Evolutionary conservation across 768 basidiomycete species (phyloP).

Genomic region (Tricholoma sp.): DNA sequence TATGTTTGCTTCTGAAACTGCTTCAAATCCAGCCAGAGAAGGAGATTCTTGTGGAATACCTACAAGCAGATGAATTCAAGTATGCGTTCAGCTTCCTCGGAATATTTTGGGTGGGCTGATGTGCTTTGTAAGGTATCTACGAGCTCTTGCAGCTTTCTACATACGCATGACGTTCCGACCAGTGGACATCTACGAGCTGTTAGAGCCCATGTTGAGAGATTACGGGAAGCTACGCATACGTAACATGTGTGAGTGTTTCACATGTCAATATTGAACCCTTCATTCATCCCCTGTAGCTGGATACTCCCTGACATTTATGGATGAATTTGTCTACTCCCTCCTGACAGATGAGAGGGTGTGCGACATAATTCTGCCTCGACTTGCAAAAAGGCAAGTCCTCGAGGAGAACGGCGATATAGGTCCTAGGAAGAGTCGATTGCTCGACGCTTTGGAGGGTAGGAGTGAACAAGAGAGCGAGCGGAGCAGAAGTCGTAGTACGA

Average conservation of each 20-base stretch:
- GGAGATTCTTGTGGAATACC: slow-evolving; percentile 93
- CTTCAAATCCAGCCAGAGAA: slow-evolving; percentile 97
- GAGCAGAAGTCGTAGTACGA: slow-evolving; percentile 35
- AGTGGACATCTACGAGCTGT: slow-evolving; percentile 85
- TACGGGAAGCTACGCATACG: slow-evolving; percentile 83
- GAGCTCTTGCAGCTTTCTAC: slow-evolving; percentile 91
- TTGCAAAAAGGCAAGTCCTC: slow-evolving; percentile 78
- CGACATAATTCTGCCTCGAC: slow-evolving; percentile 91
- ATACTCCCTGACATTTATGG: slow-evolving; percentile 81
- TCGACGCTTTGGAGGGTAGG: slow-evolving; percentile 81
- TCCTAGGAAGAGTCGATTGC: slow-evolving; percentile 78
- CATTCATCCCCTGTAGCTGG: slow-evolving; percentile 51
- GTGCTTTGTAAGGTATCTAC: slow-evolving; percentile 64
- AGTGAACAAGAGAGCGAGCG: slow-evolving; percentile 46
- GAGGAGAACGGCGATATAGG: slow-evolving; percentile 92
- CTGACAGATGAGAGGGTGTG: slow-evolving; percentile 90
- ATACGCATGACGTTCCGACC: slow-evolving; percentile 91
- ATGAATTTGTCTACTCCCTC: slow-evolving; percentile 85
- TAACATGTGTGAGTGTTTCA: slow-evolving; percentile 60
- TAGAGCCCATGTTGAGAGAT: slow-evolving; percentile 94
- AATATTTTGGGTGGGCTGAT: neutral
- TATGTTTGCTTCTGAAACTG: slow-evolving; percentile 89
- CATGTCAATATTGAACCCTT: slow-evolving; percentile 1
- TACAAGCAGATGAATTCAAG: slow-evolving; percentile 98
- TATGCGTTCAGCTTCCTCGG: slow-evolving; percentile 23